phyloP scores from a whole-genome alignment of 768 basidiomycete species.

The Xerocomellus amylosporus region DNA sequence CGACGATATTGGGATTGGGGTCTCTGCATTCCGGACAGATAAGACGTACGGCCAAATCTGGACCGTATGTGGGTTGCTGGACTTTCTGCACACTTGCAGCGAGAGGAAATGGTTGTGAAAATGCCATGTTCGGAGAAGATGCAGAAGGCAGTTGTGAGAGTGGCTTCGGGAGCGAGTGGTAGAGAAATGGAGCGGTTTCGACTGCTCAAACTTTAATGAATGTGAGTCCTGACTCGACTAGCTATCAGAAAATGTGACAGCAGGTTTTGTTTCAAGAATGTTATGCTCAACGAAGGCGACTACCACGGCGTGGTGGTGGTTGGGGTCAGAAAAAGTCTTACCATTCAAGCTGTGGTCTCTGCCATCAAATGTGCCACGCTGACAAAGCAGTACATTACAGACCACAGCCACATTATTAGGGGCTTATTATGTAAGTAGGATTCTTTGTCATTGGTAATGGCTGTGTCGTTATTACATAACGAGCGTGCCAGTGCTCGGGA shows the following conservation, averaged over 20 bases:
- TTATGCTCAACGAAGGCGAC: slow-evolving; percentile 12
- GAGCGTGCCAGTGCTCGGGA: too few relatives aligned
- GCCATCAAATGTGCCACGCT: slow-evolving; percentile 19
- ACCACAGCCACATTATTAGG: slow-evolving; percentile 7
- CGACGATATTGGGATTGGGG: slow-evolving; percentile 90
- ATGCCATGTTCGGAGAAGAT: slow-evolving; percentile 47
- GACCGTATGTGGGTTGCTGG: slow-evolving; percentile 63
- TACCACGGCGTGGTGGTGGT: slow-evolving; percentile 25
- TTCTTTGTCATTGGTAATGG: not conserved
- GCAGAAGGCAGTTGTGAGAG: slow-evolving; percentile 15
- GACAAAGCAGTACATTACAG: slow-evolving; percentile 18
- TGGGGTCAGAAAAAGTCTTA: slow-evolving; percentile 15
- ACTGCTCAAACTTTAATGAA: slow-evolving; percentile 25
- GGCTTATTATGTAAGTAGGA: not conserved
- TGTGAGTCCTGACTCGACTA: slow-evolving; percentile 19
- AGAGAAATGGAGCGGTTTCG: slow-evolving; percentile 5
- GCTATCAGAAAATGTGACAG: slow-evolving; percentile 20
- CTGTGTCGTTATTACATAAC: not conserved
- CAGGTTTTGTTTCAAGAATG: slow-evolving; percentile 3
- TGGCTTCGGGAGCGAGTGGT: slow-evolving; percentile 20
- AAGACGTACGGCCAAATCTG: slow-evolving; percentile 82
- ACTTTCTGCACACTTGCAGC: slow-evolving; percentile 51
- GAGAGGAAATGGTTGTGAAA: slow-evolving; percentile 77
- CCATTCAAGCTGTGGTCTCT: slow-evolving; percentile 5
- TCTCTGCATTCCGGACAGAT: slow-evolving; percentile 96